Conservation (phyloP, 345 rosid species). For the Psidium guajava region DNA sequence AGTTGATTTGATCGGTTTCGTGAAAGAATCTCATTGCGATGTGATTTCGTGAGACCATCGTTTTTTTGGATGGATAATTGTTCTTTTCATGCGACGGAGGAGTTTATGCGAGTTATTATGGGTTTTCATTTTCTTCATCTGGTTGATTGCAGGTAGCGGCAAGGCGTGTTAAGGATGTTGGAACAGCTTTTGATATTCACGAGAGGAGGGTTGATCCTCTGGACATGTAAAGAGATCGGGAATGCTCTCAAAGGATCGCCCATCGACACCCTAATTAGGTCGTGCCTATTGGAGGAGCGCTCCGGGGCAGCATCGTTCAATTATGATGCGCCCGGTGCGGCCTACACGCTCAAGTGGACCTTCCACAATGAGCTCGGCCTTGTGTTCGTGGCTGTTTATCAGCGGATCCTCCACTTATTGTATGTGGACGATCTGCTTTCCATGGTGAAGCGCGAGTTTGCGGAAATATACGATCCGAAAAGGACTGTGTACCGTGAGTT, state of each 20-base stretch:
- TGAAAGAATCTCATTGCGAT: neutral
- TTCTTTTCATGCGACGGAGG: neutral
- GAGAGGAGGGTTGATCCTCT: conserved; percentile 93
- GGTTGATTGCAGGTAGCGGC: neutral
- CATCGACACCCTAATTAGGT: conserved; percentile 75
- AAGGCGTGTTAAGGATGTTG: conserved; percentile 37
- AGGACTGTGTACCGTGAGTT: conserved; percentile 50
- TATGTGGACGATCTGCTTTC: conserved; percentile 90
- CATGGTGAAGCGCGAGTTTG: conserved; percentile 60
- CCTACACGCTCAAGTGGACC: conserved; percentile 95
- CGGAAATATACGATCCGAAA: conserved; percentile 74
- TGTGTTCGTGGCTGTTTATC: conserved; percentile 94
- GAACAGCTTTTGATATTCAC: conserved; percentile 93
- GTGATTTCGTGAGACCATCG: neutral
- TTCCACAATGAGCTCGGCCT: conserved; percentile 94
- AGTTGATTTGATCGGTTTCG: neutral
- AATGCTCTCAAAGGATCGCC: conserved; percentile 93
- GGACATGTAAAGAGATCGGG: conserved; percentile 95
- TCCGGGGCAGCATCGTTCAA: conserved; percentile 71
- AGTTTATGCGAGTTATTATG: neutral
- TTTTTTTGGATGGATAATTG: too few relatives aligned
- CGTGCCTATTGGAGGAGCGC: conserved; percentile 94
- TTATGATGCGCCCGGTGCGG: conserved; percentile 70
- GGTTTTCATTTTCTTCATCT: neutral
- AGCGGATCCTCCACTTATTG: conserved; percentile 76